Evolutionary conservation across 352 stramenopile genomes (phyloP), one percentile per base, ranked within the genome.

Genomic region (Phytophthora palmivora): DNA sequence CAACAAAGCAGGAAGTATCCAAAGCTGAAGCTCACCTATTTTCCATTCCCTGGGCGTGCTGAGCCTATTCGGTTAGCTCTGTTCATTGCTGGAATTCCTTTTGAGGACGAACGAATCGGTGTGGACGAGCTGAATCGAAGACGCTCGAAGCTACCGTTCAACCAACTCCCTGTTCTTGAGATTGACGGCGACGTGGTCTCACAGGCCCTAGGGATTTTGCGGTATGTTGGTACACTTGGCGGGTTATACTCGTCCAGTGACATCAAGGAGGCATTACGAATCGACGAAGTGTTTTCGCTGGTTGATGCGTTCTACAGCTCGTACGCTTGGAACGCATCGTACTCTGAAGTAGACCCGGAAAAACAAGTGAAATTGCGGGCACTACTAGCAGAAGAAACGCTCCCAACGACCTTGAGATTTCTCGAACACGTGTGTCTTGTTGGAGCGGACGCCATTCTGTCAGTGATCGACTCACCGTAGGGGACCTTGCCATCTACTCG

Each of bases 21-120:
- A 18, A 74, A 76, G 59, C 57, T 89, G 32, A 88, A 84, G 51
- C 28, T 89, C 19, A 81, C 72, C 30, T 89, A 88, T 51, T 82
- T 89, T 19, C 73, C 82, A 38, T 65, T 77, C 34, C 51, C 68
- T 32, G 80, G 76, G 0, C 76, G 80, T 22, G 80, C 76, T 34
- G 80, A 89, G 65, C 49, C 73, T 4, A 85, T 82, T 39, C 76
- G 80, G 0, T 51, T 88, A 22, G 74, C 78, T 38, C 45, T 89
- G 19, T 73, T 72, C 14, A 66, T 87, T n/a, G 66, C 48, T 16
- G 64, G 64, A 16, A 54, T 89, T 34, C 26, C 49, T 9, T 89
- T 89, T 39, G 76, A 87, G 32, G 76, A 89, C 64, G 74, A 86
- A 21, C 79, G 78, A 32, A 53, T 89, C n/a, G 46, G 50, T 10